These are phyloP conservation scores for Phytophthora hibernalis DNA, from an alignment of 352 stramenopile genomes.

Conservation along the genomic window DNA sequence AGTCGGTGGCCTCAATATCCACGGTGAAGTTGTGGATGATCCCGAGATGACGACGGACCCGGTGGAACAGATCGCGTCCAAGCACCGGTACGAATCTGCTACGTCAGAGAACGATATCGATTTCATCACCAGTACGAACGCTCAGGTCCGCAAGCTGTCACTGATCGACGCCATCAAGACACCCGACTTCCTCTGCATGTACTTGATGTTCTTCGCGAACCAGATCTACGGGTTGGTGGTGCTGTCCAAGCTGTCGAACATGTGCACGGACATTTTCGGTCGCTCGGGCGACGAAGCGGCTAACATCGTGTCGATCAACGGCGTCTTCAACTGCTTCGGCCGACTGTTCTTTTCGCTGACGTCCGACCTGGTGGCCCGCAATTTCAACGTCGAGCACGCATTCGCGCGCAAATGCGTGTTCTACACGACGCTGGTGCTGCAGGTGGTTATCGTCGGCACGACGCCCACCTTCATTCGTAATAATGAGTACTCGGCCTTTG, in stretches of 20 bases:
- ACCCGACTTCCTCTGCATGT: constrained; percentile 71
- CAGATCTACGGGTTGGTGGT: constrained; percentile 72
- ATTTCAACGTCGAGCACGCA: constrained; percentile 63
- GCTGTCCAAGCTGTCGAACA: constrained; percentile 70
- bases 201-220: constrained; percentile 75
- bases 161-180: constrained; percentile 64
- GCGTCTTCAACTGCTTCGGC: constrained; percentile 70
- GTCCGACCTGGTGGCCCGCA: constrained; percentile 51
- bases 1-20: constrained; percentile 61
- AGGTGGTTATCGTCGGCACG: constrained; percentile 68
- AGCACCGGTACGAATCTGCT: constrained; percentile 52
- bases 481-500: constrained; percentile 65
- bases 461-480: constrained; percentile 66
- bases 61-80: constrained; percentile 35
- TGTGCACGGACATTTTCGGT: constrained; percentile 65
- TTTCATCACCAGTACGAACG: constrained; percentile 45
- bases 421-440: constrained; percentile 58
- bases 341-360: constrained; percentile 55
- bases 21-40: constrained; percentile 56
- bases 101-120: constrained; percentile 50
- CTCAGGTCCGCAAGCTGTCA: constrained; percentile 55
- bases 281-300: constrained; percentile 44
- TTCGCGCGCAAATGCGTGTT: constrained; percentile 70
- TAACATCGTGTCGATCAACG: constrained; percentile 72
- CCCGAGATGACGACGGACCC: constrained; percentile 24